phyloP scores from a whole-genome alignment of 305 asterid species.

The Fraxinus nigra region DNA sequence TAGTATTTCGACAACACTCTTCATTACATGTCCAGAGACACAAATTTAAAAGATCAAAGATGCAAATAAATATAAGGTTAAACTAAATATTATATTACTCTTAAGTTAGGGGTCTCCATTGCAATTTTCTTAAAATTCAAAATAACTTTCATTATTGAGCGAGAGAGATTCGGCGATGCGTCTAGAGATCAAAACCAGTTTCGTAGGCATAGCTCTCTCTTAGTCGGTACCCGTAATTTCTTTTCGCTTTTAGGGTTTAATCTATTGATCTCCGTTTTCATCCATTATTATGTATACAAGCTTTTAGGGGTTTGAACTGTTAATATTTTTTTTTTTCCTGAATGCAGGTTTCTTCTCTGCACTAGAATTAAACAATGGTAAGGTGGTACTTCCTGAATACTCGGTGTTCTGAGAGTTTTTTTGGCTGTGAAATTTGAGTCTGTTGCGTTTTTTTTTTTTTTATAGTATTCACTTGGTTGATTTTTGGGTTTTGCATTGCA shows the following conservation, averaged over 20 bases:
- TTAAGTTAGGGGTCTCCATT: not conserved
- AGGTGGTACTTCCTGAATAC: not conserved
- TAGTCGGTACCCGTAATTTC: not conserved
- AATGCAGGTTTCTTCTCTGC: not conserved
- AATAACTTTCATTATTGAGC: not conserved
- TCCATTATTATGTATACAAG: not conserved
- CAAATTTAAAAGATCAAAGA: not conserved
- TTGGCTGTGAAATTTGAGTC: not conserved
- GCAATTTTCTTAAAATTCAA: not conserved
- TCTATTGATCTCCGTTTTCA: not conserved
- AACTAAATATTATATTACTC: not conserved
- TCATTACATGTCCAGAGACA: not conserved
- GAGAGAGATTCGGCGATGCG: not conserved
- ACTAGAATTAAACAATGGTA: not conserved
- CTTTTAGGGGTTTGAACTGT: not conserved
- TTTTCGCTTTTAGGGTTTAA: not conserved
- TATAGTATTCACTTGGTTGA: not conserved
- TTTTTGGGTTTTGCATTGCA: slow-evolving; percentile 19
- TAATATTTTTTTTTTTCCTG: not conserved
- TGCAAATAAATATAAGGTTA: not conserved
- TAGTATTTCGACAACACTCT: not conserved
- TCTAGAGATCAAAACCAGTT: not conserved
- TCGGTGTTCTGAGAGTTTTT: not conserved
- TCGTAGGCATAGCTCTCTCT: not conserved
- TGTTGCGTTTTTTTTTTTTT: not conserved